Conservation (phyloP, 768 basidiomycete species). For the Rhodocollybia butyracea region DNA sequence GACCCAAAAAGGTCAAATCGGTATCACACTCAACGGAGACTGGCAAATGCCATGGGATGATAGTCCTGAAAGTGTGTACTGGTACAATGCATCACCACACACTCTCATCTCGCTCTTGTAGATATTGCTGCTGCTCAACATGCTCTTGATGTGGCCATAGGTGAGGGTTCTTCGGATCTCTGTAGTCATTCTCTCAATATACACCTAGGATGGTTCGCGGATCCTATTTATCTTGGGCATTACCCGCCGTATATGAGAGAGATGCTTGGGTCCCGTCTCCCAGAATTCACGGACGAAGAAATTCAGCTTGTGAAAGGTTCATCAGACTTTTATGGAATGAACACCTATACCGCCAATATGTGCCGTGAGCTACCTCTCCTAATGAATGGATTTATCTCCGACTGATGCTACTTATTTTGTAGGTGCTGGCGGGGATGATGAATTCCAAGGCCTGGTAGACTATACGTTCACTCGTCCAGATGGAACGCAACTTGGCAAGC, state of each 20-base stretch:
- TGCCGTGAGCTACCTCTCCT: slow-evolving; percentile 37
- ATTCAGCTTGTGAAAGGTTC: slow-evolving; percentile 55
- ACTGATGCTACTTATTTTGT: neutral
- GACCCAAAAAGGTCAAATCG: slow-evolving; percentile 62
- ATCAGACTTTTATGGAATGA: slow-evolving; percentile 72
- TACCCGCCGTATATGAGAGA: slow-evolving; percentile 59
- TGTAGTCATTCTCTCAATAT: neutral
- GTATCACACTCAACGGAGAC: slow-evolving; percentile 79
- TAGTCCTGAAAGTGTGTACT: slow-evolving; percentile 56
- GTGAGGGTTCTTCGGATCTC: slow-evolving; percentile 30
- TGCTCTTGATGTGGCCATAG: slow-evolving; percentile 70
- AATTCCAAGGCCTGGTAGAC: slow-evolving; percentile 59
- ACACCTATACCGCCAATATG: slow-evolving; percentile 68
- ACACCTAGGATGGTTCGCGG: slow-evolving; percentile 57
- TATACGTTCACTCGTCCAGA: slow-evolving; percentile 63
- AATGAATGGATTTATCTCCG: neutral
- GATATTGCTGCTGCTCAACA: slow-evolving; percentile 70
- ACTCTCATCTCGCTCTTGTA: slow-evolving; percentile 19
- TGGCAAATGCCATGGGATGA: slow-evolving; percentile 75
- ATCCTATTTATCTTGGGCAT: slow-evolving; percentile 68
- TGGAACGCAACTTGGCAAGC: slow-evolving; percentile 59
- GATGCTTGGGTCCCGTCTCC: slow-evolving; percentile 56
- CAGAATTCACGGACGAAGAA: slow-evolving; percentile 55
- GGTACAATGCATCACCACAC: slow-evolving; percentile 4
- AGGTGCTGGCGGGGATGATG: slow-evolving; percentile 61